Evolutionary conservation across 768 basidiomycete genomes (phyloP), one percentile per base, ranked within the genome.

Genomic region (Russula ochroleuca): DNA sequence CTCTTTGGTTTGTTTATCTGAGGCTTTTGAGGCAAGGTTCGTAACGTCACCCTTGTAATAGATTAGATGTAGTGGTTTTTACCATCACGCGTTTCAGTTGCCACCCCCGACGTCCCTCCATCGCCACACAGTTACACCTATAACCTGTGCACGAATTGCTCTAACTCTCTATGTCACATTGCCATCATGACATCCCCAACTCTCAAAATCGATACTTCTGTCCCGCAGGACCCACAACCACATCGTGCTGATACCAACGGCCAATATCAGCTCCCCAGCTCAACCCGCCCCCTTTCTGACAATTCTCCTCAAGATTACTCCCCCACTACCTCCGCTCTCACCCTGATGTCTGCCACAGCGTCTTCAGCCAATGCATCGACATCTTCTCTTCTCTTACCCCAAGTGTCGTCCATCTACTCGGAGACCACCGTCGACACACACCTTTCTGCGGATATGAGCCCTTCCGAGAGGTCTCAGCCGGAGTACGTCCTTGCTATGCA

Each of bases 401-500:
- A 68, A 10, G 66, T 66, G 11, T 68, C 72, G 8, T 63, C 72
- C 19, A 64, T 73, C 3, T 71, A 73, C 23, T 64, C 69, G 2
- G 61, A 67, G 15, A 71, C 72, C 38, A 57, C 63, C 38, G 59
- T 69, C 19, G 63, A 70, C 5, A 66, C 65, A 35, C 13, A 66
- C 67, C 0, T 56, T 52, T 23, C 62, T 15, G 40, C 69, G 62
- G 66, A 66, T 55, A 31, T 63, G 45, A 54, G 57, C 9, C 53
- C 38, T 21, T 33, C 57, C 28, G 65, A 64, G 49, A 31, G 31
- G 57, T n/a, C 50, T 53, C 52, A 65, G 63, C 75, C 83, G 19
- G 91, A 92, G 72, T 93, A 86, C 73, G 94, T 95, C 5, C 78
- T 92, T 25, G 94, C 96, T 3, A 88, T 96, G 80, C 94, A 98